Percentiles rank a stretch among this genome's conserved stretches.
Evolutionary conservation across 768 basidiomycete species (phyloP).

Genomic region (Phaeolepiota aurea): DNA sequence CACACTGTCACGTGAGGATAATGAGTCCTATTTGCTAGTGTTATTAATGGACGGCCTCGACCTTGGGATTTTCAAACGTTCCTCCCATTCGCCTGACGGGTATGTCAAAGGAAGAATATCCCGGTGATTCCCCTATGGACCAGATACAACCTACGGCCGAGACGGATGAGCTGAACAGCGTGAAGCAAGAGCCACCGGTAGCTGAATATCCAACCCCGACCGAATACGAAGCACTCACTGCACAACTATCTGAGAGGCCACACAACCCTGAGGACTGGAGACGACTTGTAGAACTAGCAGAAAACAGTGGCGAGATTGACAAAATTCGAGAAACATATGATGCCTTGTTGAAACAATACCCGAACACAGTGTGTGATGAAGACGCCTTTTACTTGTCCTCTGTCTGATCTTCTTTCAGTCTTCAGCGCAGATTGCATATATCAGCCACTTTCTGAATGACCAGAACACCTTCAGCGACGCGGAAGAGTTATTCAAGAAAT

Average conservation of each 20-base stretch:
- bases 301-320: slow-evolving; percentile 69
- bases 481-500: slow-evolving; percentile 84
- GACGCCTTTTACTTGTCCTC: slow-evolving; percentile 1
- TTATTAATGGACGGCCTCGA: no score
- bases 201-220: slow-evolving; percentile 34
- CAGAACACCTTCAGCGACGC: slow-evolving; percentile 64
- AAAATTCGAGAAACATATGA: slow-evolving; percentile 80
- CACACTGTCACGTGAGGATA: no score
- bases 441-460: slow-evolving; percentile 65
- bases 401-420: slow-evolving; percentile 36
- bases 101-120: slow-evolving; percentile 6
- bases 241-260: slow-evolving; percentile 56
- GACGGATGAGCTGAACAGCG: slow-evolving; percentile 21
- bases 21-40: no score
- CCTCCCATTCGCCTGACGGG: not conserved
- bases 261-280: slow-evolving; percentile 77
- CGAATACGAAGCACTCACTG: slow-evolving; percentile 60
- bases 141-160: slow-evolving; percentile 25
- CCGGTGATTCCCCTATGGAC: slow-evolving; percentile 14
- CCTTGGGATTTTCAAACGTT: no score
- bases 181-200: slow-evolving; percentile 19
- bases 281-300: slow-evolving; percentile 68
- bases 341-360: slow-evolving; percentile 74
- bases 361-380: slow-evolving; percentile 73
- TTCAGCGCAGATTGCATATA: slow-evolving; percentile 77